These are phyloP conservation scores for Trichophyton verrucosum DNA, from an alignment of 2,329 filamentous ascomycete species.

Conservation along the genomic window DNA sequence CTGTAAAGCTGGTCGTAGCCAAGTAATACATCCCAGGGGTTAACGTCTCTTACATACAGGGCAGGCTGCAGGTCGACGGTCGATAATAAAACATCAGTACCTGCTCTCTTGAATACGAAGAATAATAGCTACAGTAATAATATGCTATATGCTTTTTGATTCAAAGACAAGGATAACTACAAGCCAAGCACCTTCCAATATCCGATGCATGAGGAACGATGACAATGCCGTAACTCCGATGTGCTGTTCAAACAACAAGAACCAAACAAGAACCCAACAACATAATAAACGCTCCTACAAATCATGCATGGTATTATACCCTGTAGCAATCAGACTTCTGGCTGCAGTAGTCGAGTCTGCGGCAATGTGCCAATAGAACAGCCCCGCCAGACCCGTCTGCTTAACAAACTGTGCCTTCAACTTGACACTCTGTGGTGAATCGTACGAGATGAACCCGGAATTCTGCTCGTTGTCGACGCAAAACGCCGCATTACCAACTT, in stretches of 20 bases:
- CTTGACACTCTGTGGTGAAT: conserved; percentile 63
- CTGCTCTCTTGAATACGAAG: no score
- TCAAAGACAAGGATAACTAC: no score
- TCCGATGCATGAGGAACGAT: no score
- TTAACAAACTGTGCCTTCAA: conserved; percentile 64
- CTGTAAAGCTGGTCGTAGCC: no score
- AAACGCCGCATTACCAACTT: conserved; percentile 52
- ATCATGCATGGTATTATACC: conserved; percentile 43
- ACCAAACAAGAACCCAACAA: background rate
- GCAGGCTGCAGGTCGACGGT: no score
- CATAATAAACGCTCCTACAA: background rate
- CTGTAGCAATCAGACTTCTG: conserved; percentile 49
- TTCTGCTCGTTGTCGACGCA: conserved; percentile 54
- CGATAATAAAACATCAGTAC: no score
- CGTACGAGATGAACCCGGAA: conserved; percentile 67
- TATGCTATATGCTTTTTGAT: no score
- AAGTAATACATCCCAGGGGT: no score
- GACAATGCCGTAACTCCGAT: no score
- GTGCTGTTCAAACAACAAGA: background rate
- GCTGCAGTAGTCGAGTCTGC: conserved; percentile 47
- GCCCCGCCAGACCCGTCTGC: conserved; percentile 56
- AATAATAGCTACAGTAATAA: no score
- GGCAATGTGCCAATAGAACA: conserved; percentile 75
- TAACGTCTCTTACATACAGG: no score
- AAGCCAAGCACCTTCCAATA: no score